phyloP scores from a whole-genome alignment of 139 green algal species.

The Chlamydomonas sp. region DNA sequence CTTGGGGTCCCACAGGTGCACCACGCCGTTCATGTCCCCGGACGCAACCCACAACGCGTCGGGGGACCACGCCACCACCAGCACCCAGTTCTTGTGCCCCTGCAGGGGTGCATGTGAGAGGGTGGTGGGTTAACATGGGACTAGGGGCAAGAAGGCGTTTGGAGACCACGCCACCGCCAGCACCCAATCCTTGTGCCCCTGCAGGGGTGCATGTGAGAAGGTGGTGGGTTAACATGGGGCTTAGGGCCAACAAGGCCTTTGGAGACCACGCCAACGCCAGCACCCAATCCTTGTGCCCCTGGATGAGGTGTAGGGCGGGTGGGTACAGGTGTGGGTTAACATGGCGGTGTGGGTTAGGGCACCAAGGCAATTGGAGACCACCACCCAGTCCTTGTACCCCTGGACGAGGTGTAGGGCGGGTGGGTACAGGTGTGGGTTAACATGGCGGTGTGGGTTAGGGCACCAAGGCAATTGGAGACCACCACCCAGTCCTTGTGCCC shows the following conservation, averaged over 20 bases:
- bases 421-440: too few relatives aligned
- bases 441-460: too few relatives aligned
- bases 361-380: too few relatives aligned
- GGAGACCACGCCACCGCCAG: neutral
- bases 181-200: conserved; percentile 30
- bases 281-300: conserved; percentile 29
- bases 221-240: neutral
- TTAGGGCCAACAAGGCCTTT: neutral
- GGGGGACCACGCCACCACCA: conserved; percentile 93
- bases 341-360: neutral
- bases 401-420: too few relatives aligned
- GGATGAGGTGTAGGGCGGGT: neutral
- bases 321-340: too few relatives aligned
- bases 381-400: too few relatives aligned
- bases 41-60: conserved; percentile 62
- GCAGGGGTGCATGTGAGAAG: neutral
- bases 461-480: too few relatives aligned
- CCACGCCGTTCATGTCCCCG: conserved; percentile 86
- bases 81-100: conserved; percentile 94
- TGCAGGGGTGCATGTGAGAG: conserved; percentile 32
- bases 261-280: neutral
- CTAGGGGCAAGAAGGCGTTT: neutral
- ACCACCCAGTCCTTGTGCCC: too few relatives aligned
- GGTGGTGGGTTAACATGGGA: neutral
- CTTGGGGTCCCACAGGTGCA: conserved; percentile 91